Evolutionary conservation across 2,329 filamentous ascomycete species (phyloP).

Genomic region (Fusarium piperis): DNA sequence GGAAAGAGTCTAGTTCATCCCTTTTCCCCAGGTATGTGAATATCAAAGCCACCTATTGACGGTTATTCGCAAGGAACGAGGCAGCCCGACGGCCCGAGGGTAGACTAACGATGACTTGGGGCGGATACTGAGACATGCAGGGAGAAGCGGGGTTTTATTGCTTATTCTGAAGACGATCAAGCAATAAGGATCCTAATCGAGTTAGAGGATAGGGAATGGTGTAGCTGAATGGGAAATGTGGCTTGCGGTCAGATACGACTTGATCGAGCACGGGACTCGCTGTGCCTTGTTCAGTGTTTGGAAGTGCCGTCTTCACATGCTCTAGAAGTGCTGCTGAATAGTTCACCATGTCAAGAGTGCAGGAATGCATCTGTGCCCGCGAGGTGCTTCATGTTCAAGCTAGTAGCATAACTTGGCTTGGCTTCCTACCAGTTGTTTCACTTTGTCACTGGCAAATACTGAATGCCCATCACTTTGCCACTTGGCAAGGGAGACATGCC

Average conservation of each 20-base stretch:
- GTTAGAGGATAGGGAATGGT: background rate
- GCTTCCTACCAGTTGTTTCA: background rate
- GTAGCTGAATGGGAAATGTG: conserved; percentile 15
- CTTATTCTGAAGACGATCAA: background rate
- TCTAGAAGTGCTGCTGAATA: background rate
- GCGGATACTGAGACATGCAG: background rate
- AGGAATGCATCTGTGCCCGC: background rate
- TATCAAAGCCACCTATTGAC: background rate
- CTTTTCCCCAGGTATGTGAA: background rate
- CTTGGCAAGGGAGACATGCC: background rate
- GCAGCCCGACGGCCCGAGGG: background rate
- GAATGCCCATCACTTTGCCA: background rate
- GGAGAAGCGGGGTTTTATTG: background rate
- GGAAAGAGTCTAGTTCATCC: background rate
- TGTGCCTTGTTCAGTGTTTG: background rate
- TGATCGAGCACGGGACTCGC: background rate
- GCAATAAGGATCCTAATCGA: background rate
- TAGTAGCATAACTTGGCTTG: background rate
- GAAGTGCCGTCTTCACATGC: background rate
- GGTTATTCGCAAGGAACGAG: background rate
- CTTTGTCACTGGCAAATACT: too few species aligned
- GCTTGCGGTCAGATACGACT: background rate
- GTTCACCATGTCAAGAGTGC: background rate
- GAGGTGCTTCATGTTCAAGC: background rate
- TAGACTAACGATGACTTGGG: background rate